A percentile compares a stretch with the other conserved stretches of the same genome.
Evolutionary conservation across 2,329 filamentous ascomycete species (phyloP).

Genomic region (Harringtonia aguacate): DNA sequence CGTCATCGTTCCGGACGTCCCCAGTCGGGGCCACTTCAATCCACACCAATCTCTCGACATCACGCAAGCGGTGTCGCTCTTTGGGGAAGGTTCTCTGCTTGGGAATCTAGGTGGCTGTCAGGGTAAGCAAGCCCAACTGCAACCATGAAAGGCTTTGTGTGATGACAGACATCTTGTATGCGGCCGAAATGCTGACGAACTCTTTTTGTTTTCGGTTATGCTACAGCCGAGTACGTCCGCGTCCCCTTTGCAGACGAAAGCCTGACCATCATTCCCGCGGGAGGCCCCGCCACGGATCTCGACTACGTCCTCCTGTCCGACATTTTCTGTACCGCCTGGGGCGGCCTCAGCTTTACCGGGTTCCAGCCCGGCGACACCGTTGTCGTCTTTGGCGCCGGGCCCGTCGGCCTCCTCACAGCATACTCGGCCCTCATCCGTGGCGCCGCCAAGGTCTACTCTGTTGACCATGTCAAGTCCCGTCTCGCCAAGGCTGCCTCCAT

Average conservation of each 20-base stretch:
- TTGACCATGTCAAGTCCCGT: constrained; percentile 15
- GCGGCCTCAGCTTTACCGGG: constrained; percentile 22
- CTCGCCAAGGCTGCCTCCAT: constrained; percentile 13
- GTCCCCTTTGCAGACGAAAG: constrained; percentile 13
- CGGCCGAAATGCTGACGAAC: not conserved
- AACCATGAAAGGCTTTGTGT: too few species aligned
- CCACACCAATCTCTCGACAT: not conserved
- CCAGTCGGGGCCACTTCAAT: constrained; percentile 5
- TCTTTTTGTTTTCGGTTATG: not conserved
- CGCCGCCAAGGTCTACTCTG: constrained; percentile 12
- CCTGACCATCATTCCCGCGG: constrained; percentile 9
- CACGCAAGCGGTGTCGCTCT: not conserved
- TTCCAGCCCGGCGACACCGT: constrained; percentile 24
- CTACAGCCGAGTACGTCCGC: constrained; percentile 14
- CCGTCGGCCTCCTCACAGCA: constrained; percentile 16
- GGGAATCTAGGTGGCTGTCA: constrained; percentile 1
- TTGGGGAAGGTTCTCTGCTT: not conserved
- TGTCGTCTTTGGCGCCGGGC: constrained; percentile 15
- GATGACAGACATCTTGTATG: too few species aligned
- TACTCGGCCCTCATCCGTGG: constrained; percentile 17
- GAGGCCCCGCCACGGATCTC: constrained; percentile 8
- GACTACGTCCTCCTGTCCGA: constrained; percentile 20
- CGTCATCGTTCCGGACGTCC: constrained; percentile 23
- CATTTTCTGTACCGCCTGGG: constrained; percentile 28
- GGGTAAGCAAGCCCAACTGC: not conserved